A percentile compares a stretch with the other conserved stretches of the same genome.
phyloP scores from a whole-genome alignment of 2,329 filamentous ascomycete genomes.

The Biscogniauxia mediterranea region DNA sequence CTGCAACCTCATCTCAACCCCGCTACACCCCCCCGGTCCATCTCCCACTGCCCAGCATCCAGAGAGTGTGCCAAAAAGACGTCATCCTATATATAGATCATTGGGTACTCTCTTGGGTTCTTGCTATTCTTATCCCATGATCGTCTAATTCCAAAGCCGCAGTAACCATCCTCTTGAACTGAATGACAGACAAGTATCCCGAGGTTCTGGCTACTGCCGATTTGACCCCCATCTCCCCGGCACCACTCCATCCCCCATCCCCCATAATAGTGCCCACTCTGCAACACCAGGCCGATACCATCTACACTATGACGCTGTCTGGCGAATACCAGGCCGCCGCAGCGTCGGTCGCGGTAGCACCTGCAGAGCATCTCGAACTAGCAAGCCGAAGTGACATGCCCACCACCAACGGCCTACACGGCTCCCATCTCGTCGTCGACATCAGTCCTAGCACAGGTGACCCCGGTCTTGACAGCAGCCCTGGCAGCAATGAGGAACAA shows the following conservation, averaged over 20 bases:
- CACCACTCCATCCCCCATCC: constrained; percentile 46
- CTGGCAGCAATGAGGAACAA: constrained; percentile 32
- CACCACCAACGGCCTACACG: constrained; percentile 4
- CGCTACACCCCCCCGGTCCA: background rate
- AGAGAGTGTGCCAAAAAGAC: background rate
- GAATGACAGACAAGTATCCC: constrained; percentile 48
- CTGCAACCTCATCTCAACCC: background rate
- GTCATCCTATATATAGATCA: background rate
- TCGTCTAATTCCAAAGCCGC: background rate
- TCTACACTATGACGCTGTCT: constrained; percentile 42
- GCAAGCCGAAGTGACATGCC: constrained; percentile 8
- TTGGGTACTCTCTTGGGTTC: background rate
- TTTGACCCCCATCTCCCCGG: constrained; percentile 51
- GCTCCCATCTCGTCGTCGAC: background rate
- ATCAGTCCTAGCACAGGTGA: constrained; percentile 1
- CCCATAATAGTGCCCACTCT: constrained; percentile 48
- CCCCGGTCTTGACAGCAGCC: constrained; percentile 24
- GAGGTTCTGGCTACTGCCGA: constrained; percentile 52
- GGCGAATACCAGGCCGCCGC: constrained; percentile 25
- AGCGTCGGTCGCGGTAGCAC: constrained; percentile 11
- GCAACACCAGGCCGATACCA: constrained; percentile 51
- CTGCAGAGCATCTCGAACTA: background rate
- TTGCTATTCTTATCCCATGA: background rate
- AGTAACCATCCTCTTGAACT: constrained; percentile 13
- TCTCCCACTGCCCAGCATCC: background rate